Base-by-base conservation (phyloP, 345 rosid genomes). In the Cardamine resedifolia region DNA sequence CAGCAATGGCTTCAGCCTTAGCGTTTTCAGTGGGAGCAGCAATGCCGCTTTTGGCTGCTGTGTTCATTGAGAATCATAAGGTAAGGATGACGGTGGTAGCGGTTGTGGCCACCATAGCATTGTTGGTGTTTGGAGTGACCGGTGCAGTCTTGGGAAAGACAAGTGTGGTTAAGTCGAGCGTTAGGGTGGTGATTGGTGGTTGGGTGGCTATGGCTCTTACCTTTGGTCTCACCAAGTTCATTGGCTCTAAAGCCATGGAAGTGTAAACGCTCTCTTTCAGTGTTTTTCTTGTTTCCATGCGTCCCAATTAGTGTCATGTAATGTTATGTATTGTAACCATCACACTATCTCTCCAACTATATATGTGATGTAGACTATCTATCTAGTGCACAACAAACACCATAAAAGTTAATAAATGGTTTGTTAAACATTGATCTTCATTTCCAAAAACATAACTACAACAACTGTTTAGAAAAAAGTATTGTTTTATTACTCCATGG, bases 171-270 rank as follows among this genome's bases (percentile, higher is more conserved):
- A 81, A 65, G 74, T 87, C 96, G 6, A 77, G 81, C 3, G 52
- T 56, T 56, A 81, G 96, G 68, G 87, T 89, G 36, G 24, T 89
- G 58, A 19, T 84, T 21, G 96, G 96, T 47, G 96, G 96, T 7
- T 84, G 83, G 87, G 15, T 89, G 73, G 96, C 92, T 20, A 87
- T 89, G 92, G 90, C 83, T 47, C 68, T 89, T 41, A 89, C 96
- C 23, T 89, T 82, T 78, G 88, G 92, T 1, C 80, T 89, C 48
- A 85, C 92, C 52, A 89, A 83, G 84, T 66, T 85, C 81, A 84
- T 89, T 56, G 82, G 83, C 41, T 41, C 72, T 7, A 59, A 53
- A 20, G 76, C 78, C 26, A 67, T 78, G 64, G 67, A 79, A 66
- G 48, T 61, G 24, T 79, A 71, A 24, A 30, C 10, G 7, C 57